A percentile compares a stretch with the other conserved stretches of the same genome.
These are phyloP conservation scores for Prunella vulgaris DNA, from an alignment of 257 asterid genomes.

Conservation along the genomic window DNA sequence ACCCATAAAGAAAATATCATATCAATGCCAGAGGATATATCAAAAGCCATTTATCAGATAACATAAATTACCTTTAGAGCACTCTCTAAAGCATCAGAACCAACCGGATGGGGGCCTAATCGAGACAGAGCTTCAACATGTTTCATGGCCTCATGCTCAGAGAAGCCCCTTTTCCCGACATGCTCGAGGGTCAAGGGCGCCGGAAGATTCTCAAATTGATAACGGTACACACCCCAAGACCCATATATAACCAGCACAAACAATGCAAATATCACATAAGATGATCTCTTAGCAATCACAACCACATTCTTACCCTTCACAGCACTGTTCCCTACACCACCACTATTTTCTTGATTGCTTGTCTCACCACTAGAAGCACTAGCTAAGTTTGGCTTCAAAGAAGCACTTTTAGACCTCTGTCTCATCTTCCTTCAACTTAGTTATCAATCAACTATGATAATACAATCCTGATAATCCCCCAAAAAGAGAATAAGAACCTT, in stretches of 20 bases:
- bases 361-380: slow-evolving; percentile 22
- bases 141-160: slow-evolving; percentile 81
- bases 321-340: slow-evolving; percentile 9
- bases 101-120: slow-evolving; percentile 91
- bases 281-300: slow-evolving; percentile 63
- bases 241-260: slow-evolving; percentile 62
- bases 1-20: background rate
- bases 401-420: slow-evolving; percentile 43
- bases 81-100: slow-evolving; percentile 60
- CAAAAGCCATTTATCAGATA: background rate
- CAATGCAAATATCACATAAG: slow-evolving; percentile 53
- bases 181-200: slow-evolving; percentile 48
- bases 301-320: slow-evolving; percentile 26
- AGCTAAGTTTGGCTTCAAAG: slow-evolving; percentile 33
- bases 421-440: slow-evolving; percentile 42
- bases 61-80: slow-evolving; percentile 86
- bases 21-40: background rate
- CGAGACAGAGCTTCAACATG: slow-evolving; percentile 66
- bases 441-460: slow-evolving; percentile 10
- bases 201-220: slow-evolving; percentile 71
- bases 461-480: slow-evolving; percentile 7
- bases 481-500: background rate
- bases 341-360: slow-evolving; percentile 21
- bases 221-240: slow-evolving; percentile 65
- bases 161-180: slow-evolving; percentile 89